Conservation (phyloP, 169 alveolate species). For the Cryptosporidium felis region DNA sequence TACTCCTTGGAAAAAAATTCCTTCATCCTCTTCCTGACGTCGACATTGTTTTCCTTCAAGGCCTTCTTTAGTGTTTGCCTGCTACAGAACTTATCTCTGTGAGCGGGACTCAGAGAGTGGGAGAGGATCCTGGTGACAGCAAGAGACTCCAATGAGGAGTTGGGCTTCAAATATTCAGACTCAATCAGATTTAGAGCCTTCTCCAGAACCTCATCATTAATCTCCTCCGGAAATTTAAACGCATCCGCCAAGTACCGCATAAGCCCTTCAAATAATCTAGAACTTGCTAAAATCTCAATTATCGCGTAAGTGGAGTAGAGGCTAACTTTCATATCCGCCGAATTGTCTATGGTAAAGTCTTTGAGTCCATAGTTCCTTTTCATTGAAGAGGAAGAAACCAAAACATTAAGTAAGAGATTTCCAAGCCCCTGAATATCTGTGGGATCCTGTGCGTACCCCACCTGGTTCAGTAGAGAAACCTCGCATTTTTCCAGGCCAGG, state of each 20-base stretch:
- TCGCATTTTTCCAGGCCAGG: not conserved
- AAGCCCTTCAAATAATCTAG: not conserved
- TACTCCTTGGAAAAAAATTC: constrained; percentile 10
- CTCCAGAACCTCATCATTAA: not conserved
- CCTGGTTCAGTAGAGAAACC: not conserved
- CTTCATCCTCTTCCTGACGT: not conserved
- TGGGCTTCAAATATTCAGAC: not conserved
- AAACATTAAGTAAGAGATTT: not conserved
- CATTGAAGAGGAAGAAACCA: not conserved
- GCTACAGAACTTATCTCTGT: not conserved
- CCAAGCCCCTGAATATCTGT: not conserved
- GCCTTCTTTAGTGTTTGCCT: not conserved
- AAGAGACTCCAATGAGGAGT: not conserved
- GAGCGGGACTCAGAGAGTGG: not conserved
- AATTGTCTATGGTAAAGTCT: not conserved
- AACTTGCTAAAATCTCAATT: not conserved
- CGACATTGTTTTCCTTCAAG: not conserved
- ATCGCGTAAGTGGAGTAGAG: not conserved
- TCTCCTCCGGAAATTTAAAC: not conserved
- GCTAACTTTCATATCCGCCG: not conserved
- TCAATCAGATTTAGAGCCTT: not conserved
- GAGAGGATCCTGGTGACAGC: not conserved
- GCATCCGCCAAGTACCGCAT: not conserved
- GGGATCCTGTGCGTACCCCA: constrained; percentile 16
- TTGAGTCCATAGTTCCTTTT: not conserved